Evolutionary conservation across 768 basidiomycete species (phyloP), one percentile per base, ranked within the genome.

Genomic region (Suillus tomentosus): DNA sequence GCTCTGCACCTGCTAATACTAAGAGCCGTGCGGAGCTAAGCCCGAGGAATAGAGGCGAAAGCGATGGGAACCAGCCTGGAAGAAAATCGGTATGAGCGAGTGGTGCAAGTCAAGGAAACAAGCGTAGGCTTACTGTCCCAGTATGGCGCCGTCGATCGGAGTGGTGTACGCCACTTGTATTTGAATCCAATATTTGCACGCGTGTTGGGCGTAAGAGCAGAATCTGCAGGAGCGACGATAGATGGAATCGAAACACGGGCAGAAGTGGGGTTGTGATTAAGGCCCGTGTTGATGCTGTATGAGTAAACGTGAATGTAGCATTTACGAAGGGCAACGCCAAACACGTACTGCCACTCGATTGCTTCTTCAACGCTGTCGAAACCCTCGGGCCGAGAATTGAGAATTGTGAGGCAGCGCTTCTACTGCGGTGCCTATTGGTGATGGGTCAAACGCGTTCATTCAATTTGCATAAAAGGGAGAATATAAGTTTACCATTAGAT

Each of bases 291-390:
- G 34, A 97, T 74, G 71, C 96, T 97, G 63, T 37, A 40, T 31
- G 13, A 34, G 9, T 19, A 31, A 53, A n/a, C 47, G 45, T 24
- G 27, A n/a, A 22, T n/a, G 55, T 45, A 47, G 24, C 34, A 53
- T 19, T 13, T 24, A 34, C 3, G 5, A 9, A 51, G 22, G 14
- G 5, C 2, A 47, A 9, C 19, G 3, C 2, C 27, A 34, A 65
- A 37, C 10, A 82, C 95, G 71, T 76, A 98, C 95, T 98, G 96
- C 97, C 97, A 99, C 65, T 93, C 89, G 47, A 99, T 87, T 0
- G 91, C 95, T 60, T 91, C 90, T 72, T 96, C 91, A 9, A 90
- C 77, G 53, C 85, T 91, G 60, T 86, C 84, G 74, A 99, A 99
- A 0, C 90, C 90, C 56, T 87, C 88, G 9, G 96, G 97, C 11